Percentiles rank a stretch among this genome's conserved stretches.
Conservation (phyloP, 2,329 filamentous ascomycete species). For the Colletotrichum godetiae region DNA sequence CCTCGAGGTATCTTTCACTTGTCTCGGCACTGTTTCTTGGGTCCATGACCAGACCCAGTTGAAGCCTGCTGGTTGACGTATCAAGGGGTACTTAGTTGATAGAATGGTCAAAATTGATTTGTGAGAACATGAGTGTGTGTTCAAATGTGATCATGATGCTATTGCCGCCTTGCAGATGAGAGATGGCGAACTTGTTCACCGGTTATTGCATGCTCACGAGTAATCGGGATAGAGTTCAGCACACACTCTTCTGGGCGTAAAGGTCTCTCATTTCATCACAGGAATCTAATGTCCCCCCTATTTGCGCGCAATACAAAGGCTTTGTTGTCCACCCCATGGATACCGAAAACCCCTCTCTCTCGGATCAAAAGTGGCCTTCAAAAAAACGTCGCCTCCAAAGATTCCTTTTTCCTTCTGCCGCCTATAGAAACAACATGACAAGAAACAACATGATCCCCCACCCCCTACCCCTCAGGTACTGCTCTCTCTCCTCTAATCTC, state of each 20-base stretch:
- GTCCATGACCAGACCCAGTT: neutral
- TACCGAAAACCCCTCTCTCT: constrained; percentile 5
- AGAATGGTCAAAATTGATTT: constrained; percentile 33
- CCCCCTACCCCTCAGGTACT: neutral
- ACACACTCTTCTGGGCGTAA: neutral
- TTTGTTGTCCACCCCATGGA: neutral
- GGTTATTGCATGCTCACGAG: neutral
- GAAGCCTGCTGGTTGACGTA: constrained; percentile 8
- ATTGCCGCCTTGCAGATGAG: neutral
- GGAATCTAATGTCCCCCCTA: constrained; percentile 23
- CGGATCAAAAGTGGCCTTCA: neutral
- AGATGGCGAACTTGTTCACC: neutral
- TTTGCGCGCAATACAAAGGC: constrained; percentile 19
- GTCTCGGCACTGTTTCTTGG: constrained; percentile 21
- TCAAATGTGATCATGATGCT: neutral
- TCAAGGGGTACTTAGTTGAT: constrained; percentile 4
- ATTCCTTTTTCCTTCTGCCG: neutral
- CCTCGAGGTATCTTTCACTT: constrained; percentile 25
- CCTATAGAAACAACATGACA: constrained; percentile 10
- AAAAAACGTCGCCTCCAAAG: neutral
- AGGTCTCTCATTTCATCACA: constrained; percentile 29
- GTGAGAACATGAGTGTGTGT: neutral
- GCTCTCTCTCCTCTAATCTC: neutral
- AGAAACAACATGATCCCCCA: neutral
- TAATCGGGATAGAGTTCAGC: neutral